A percentile compares a stretch with the other conserved stretches of the same genome.
Conservation (phyloP, 208 protist genomes). For the Lotmaria passim region DNA sequence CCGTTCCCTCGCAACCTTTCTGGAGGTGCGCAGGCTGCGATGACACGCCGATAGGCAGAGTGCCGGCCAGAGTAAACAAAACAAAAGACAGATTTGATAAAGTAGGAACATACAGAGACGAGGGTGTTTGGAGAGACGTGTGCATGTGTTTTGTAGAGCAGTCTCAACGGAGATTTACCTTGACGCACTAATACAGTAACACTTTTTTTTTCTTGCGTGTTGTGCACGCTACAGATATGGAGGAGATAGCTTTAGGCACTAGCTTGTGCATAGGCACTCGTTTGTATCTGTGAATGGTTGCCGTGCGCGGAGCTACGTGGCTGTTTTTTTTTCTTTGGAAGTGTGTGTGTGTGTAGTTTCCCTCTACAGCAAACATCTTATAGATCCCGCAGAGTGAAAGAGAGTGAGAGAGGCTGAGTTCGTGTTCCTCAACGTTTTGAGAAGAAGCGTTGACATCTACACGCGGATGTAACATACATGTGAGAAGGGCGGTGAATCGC, state of each 20-base stretch:
- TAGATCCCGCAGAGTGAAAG: neutral
- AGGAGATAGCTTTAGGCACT: neutral
- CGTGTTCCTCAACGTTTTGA: neutral
- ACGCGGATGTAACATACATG: too few species aligned
- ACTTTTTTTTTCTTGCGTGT: constrained; percentile 10
- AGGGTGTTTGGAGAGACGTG: too few species aligned
- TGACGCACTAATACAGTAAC: neutral
- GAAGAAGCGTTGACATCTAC: neutral
- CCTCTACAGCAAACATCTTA: constrained; percentile 11
- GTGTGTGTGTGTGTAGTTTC: neutral
- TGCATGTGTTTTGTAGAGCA: neutral
- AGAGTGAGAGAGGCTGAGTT: neutral
- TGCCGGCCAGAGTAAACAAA: too few species aligned
- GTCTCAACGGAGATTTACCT: neutral
- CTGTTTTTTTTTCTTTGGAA: constrained; percentile 4
- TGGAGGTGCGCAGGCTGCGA: too few species aligned
- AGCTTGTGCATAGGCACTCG: neutral
- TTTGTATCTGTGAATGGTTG: neutral
- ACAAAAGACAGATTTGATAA: too few species aligned
- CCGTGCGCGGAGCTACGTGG: too few species aligned
- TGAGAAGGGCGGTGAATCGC: too few species aligned
- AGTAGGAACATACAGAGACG: too few species aligned
- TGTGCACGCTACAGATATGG: neutral
- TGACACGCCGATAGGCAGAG: too few species aligned
- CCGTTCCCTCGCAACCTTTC: too few species aligned